Percentiles rank a stretch among this genome's conserved stretches.
These are phyloP conservation scores for Penicillium concentricum DNA, from an alignment of 2,329 filamentous ascomycete genomes.

Conservation along the genomic window DNA sequence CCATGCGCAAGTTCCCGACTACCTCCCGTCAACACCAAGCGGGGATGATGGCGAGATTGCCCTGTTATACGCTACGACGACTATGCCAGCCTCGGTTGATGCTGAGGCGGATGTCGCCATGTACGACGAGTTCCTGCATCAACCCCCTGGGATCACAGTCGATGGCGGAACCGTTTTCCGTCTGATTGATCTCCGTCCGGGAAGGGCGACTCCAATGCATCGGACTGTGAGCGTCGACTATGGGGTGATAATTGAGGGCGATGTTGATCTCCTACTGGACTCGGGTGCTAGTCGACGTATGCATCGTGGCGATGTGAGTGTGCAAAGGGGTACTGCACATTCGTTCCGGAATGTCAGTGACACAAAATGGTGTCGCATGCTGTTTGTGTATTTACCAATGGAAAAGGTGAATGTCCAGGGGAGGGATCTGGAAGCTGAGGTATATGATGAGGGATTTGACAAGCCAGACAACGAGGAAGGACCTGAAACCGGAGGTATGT, in stretches of 20 bases:
- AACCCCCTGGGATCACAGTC: constrained; percentile 34
- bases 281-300: constrained; percentile 34
- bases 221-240: constrained; percentile 40
- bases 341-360: constrained; percentile 29
- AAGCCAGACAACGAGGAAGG: constrained; percentile 32
- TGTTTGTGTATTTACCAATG: constrained; percentile 36
- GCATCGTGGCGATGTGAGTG: constrained; percentile 35
- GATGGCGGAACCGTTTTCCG: constrained; percentile 34
- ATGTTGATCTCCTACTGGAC: constrained; percentile 38
- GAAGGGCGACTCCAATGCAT: constrained; percentile 37
- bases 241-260: constrained; percentile 39
- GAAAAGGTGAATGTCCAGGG: constrained; percentile 40
- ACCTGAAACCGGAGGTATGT: constrained; percentile 51
- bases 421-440: constrained; percentile 54
- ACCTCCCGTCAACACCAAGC: constrained; percentile 29
- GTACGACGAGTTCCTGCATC: constrained; percentile 36
- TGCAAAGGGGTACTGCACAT: constrained; percentile 36
- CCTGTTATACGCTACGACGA: constrained; percentile 31
- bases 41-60: constrained; percentile 34
- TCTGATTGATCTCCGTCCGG: constrained; percentile 36
- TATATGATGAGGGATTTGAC: constrained; percentile 29
- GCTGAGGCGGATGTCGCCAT: constrained; percentile 35
- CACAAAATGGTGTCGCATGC: constrained; percentile 30
- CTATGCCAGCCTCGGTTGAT: constrained; percentile 26
- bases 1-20: constrained; percentile 33